Conservation (phyloP, 225 moss, liverwort and hornwort species). For the Rhytidiadelphus loreus region DNA sequence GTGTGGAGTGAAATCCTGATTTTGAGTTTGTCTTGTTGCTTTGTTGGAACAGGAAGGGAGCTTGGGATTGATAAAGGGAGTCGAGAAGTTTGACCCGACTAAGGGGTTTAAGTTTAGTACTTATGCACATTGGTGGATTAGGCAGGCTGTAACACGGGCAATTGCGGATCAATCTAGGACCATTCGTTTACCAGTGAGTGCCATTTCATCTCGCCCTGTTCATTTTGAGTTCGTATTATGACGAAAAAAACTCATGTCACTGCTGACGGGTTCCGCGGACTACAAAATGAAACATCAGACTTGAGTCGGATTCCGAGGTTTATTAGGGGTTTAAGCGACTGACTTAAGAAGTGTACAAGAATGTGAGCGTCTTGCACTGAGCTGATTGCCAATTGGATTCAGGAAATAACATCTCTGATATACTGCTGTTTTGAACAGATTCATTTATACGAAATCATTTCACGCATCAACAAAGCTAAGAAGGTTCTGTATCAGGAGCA, state of each 20-base stretch:
- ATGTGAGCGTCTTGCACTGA: not conserved
- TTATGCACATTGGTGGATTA: slow-evolving; percentile 97
- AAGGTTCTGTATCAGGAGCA: slow-evolving; percentile 67
- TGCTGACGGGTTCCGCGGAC: not conserved
- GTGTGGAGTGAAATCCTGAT: not conserved
- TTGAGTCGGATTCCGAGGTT: not conserved
- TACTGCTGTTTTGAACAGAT: slow-evolving; percentile 25
- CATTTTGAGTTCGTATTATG: not conserved
- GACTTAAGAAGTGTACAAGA: not conserved
- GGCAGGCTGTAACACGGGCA: slow-evolving; percentile 82
- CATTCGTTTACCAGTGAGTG: slow-evolving; percentile 72
- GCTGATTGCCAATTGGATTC: not conserved
- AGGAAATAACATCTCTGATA: not conserved
- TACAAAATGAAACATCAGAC: not conserved
- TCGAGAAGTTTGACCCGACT: slow-evolving; percentile 77
- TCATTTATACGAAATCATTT: slow-evolving; percentile 75
- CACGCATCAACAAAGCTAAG: slow-evolving; percentile 85
- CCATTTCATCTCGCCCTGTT: not conserved
- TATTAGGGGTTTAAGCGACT: not conserved
- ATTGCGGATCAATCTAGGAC: slow-evolving; percentile 88
- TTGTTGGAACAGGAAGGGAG: slow-evolving; percentile 60
- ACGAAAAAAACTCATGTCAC: not conserved
- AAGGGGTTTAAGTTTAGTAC: slow-evolving; percentile 91
- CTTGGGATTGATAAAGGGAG: slow-evolving; percentile 75
- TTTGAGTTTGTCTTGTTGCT: not conserved